Percentiles rank a stretch among this genome's conserved stretches.
These are phyloP conservation scores for Pythium aquatile DNA, from an alignment of 352 stramenopile genomes.

Conservation along the genomic window DNA sequence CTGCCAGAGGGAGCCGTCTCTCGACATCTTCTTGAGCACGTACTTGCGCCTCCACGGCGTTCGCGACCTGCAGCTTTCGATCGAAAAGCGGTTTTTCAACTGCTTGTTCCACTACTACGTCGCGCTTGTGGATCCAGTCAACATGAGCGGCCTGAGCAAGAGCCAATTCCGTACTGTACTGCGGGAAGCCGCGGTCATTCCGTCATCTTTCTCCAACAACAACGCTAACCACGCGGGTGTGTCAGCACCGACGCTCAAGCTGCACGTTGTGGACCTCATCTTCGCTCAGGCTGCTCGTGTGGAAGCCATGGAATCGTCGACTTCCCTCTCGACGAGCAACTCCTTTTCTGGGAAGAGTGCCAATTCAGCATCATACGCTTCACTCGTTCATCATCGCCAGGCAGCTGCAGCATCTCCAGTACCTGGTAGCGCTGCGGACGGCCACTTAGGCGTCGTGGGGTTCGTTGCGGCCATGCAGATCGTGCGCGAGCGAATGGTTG, in stretches of 20 bases:
- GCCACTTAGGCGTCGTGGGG: conserved; percentile 36
- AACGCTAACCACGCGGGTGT: background rate
- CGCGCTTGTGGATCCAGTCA: conserved; percentile 46
- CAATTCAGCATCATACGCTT: conserved; percentile 19
- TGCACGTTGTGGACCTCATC: conserved; percentile 63
- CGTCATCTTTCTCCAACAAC: conserved; percentile 23
- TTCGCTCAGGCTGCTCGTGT: conserved; percentile 50
- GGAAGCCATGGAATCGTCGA: conserved; percentile 32
- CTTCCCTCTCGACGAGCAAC: background rate
- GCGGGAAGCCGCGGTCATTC: conserved; percentile 47
- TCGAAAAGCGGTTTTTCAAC: conserved; percentile 64
- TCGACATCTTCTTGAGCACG: conserved; percentile 59
- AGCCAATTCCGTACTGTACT: conserved; percentile 61
- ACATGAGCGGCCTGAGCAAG: conserved; percentile 53
- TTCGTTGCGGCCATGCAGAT: conserved; percentile 62
- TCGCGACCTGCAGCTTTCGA: conserved; percentile 48
- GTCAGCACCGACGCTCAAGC: conserved; percentile 37
- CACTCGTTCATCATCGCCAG: conserved; percentile 32
- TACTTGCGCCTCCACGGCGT: conserved; percentile 48
- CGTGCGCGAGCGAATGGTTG: conserved; percentile 50
- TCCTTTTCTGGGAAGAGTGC: conserved; percentile 19
- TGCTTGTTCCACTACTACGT: conserved; percentile 71
- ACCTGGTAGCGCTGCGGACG: conserved; percentile 14
- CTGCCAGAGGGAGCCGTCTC: conserved; percentile 46
- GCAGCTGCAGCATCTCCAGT: conserved; percentile 5